A percentile compares a stretch with the other conserved stretches of the same genome.
These are phyloP conservation scores for Ophiocordyceps sinensis DNA, from an alignment of 2,329 filamentous ascomycete genomes.

Conservation along the genomic window DNA sequence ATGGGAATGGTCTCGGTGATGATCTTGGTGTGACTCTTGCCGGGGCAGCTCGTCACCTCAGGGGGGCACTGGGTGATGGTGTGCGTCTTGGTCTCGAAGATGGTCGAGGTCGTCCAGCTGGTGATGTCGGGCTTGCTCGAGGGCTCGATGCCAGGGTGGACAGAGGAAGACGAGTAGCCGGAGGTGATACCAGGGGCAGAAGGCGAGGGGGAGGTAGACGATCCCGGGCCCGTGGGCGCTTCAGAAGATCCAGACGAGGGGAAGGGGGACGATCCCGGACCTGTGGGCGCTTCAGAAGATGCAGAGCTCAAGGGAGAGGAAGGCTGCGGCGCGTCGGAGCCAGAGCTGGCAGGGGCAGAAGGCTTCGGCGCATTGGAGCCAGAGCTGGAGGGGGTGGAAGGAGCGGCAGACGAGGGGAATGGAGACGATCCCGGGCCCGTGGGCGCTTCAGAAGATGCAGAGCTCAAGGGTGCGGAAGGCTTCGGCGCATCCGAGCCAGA, in stretches of 20 bases:
- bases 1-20: constrained; percentile 15
- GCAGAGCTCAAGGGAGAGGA: no score
- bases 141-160: neutral
- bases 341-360: no score
- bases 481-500: no score
- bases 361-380: no score
- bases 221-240: neutral
- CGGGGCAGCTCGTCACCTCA: constrained; percentile 16
- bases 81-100: constrained; percentile 13
- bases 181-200: neutral
- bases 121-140: constrained; percentile 2
- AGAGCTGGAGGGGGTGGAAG: no score
- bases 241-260: neutral
- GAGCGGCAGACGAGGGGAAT: neutral
- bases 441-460: no score
- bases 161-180: constrained; percentile 11
- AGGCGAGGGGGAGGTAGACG: neutral
- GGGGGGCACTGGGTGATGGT: constrained; percentile 10
- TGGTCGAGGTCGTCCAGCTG: constrained; percentile 15
- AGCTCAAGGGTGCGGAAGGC: no score
- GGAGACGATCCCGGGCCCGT: neutral
- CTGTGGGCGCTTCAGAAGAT: no score
- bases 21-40: constrained; percentile 9
- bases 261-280: neutral
- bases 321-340: no score